Evolutionary conservation across 2,329 filamentous ascomycete genomes (phyloP), one percentile per base, ranked within the genome.

Genomic region (Fusarium ambrosium): DNA sequence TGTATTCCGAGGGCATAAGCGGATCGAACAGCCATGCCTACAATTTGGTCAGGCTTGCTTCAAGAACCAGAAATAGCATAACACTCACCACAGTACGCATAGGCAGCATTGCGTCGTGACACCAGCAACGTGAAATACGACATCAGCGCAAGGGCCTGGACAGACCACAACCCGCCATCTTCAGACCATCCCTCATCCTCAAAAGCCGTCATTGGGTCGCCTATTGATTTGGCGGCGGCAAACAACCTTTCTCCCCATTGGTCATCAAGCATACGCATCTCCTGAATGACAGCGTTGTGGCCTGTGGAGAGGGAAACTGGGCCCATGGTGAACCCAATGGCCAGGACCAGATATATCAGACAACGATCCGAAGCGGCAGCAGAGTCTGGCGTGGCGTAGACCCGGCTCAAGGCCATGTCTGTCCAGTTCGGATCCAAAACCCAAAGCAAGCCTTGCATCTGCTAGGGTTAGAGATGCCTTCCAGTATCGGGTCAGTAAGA

Each of bases 191-290:
- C 53, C 39, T 39, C 59, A 13, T 39, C 39, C 16, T 59, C 56
- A 27, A 92, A 87, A 0, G 89, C 85, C 4, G 82, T 80, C 1
- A 84, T 79, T 1, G 84, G 82, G 55, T 87, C 83, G 20, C 82
- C 83, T 18, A 92, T 82, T 48, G 84, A 85, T 72, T 88, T 90
- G 6, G 91, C 91, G 71, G 87, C 90, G 18, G 87, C 83, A 76
- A 91, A 93, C 78, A 92, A 92, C 13, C 89, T 81, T 72, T 93
- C 91, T n/a, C 90, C 89, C 72, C 88, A 85, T 71, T 89, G 87
- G 2, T 85, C 79, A 34, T 85, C 82, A 37, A 87, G 85, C 6
- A 81, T 83, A 22, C 85, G 84, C 22, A 92, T 82, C 62, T 86
- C 87, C 34, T 86, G 83, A 60, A 92, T 85, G 10, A 91, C 81